Evolutionary conservation across 2,329 filamentous ascomycete genomes (phyloP).

Genomic region (Verticillium klebahnii): DNA sequence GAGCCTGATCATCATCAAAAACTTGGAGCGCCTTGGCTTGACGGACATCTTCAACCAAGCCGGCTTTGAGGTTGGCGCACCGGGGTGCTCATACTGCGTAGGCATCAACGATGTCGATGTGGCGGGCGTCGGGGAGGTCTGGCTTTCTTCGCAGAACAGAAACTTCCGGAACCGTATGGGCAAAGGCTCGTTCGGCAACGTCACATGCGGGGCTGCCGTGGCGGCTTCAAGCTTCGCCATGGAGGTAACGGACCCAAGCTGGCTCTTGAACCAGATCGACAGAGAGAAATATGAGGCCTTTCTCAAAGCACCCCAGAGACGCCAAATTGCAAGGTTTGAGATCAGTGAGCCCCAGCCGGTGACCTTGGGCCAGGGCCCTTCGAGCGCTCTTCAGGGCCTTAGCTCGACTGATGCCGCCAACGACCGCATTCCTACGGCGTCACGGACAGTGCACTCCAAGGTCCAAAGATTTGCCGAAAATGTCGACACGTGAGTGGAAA

Average conservation of each 20-base stretch:
- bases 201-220: conserved; percentile 39
- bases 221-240: conserved; percentile 41
- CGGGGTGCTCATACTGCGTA: conserved; percentile 38
- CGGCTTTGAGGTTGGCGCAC: conserved; percentile 32
- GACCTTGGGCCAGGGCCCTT: not conserved
- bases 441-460: conserved; percentile 6
- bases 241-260: conserved; percentile 31
- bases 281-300: not conserved
- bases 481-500: conserved; percentile 13
- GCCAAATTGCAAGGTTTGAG: conserved; percentile 7
- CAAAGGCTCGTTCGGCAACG: conserved; percentile 29
- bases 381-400: not conserved
- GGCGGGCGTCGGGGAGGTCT: conserved; percentile 32
- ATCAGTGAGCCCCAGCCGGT: not conserved
- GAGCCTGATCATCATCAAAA: conserved; percentile 28
- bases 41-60: conserved; percentile 30
- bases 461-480: conserved; percentile 14
- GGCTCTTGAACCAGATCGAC: conserved; percentile 21
- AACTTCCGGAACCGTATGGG: conserved; percentile 41
- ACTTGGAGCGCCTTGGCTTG: conserved; percentile 25
- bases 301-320: conserved; percentile 6
- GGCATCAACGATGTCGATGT: conserved; percentile 32
- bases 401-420: not conserved
- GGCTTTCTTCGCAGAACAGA: conserved; percentile 37
- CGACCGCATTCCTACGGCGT: conserved; percentile 3